These are phyloP conservation scores for Leptographium flavum DNA, from an alignment of 2,329 filamentous ascomycete genomes.

Conservation along the genomic window DNA sequence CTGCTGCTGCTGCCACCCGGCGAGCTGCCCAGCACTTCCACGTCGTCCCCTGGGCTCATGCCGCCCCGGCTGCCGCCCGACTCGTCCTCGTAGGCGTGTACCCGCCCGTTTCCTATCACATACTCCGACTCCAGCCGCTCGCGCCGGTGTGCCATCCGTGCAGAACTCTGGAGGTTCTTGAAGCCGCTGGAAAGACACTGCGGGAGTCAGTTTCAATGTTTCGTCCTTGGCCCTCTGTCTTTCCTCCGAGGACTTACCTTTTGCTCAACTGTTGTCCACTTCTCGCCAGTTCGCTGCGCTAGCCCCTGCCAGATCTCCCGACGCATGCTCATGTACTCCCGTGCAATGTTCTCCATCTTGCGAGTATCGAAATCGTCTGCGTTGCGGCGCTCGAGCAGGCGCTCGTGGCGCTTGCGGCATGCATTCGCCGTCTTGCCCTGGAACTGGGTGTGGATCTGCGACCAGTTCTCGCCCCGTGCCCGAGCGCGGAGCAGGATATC, in stretches of 20 bases:
- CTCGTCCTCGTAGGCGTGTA: conserved; percentile 45
- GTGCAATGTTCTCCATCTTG: conserved; percentile 60
- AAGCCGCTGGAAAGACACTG: conserved; percentile 75
- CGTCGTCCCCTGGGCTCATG: conserved; percentile 47
- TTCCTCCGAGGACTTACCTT: conserved; percentile 34
- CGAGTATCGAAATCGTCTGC: conserved; percentile 66
- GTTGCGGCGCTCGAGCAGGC: conserved; percentile 61
- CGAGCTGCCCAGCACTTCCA: conserved; percentile 35
- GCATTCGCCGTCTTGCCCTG: conserved; percentile 67
- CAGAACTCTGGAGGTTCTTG: conserved; percentile 62
- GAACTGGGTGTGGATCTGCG: conserved; percentile 63
- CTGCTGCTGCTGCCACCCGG: conserved; percentile 14
- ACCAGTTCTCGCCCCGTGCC: conserved; percentile 68
- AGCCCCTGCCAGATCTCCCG: conserved; percentile 71
- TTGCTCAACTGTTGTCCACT: conserved; percentile 56
- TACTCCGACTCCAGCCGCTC: conserved; percentile 38
- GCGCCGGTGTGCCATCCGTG: conserved; percentile 50
- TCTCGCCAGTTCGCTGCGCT: conserved; percentile 64
- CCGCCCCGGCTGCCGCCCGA: conserved; percentile 48
- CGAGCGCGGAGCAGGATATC: conserved; percentile 57
- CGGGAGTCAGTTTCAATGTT: background rate
- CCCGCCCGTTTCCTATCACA: background rate
- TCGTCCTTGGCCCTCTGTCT: background rate
- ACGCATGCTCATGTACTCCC: conserved; percentile 65
- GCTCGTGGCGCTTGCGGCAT: conserved; percentile 78